Base-by-base conservation (phyloP, 1,284 basidiomycete species). In the Butyriboletus appendiculatus region DNA sequence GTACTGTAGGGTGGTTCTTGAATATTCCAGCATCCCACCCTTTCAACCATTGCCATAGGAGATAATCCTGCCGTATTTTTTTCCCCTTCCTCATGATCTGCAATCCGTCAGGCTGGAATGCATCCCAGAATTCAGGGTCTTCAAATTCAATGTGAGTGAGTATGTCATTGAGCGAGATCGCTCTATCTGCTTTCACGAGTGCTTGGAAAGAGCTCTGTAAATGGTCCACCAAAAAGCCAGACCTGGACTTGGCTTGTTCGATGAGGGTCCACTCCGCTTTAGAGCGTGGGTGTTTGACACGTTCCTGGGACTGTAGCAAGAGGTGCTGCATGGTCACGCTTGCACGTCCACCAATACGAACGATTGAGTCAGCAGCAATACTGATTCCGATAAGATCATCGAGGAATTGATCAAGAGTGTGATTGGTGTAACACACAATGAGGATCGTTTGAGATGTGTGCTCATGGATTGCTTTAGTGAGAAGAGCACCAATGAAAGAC, bases 391-490 rank as follows among this genome's bases (percentile, higher is more conserved):
- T 62, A 2, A 87, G 76, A 52, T 83, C 81, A 34, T 81, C 78
- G 4, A 87, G 71, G 51, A 88, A 84, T 45, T 86, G 81, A 53
- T 87, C 85, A 0, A 87, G 75, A 0, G 85, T 85, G 49, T 87
- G 86, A 52, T 87, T 87, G 1, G 85, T 87, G 54, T 81, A 87
- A 58, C 85, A 86, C 10, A 84, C 80, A 3, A 87, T 82, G 4
- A 87, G 75, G 16, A 87, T 84, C 0, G 60, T 79, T 51, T 77
- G 69, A 0, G 58, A 3, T 0, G 80, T 79, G 42, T 67, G 66
- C 18, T 82, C 76, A 42, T 85, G 76, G 5, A 86, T 64, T 2
- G 74, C 66, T 59, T 86, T 86, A 0, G 82, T 83, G 0, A 86
- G 67, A 1, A 88, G 70, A 0, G 83, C 81, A 2, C 86, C 85